Percentiles rank a stretch among this genome's conserved stretches.
Evolutionary conservation across 495 filamentous ascomycete genomes (phyloP).

Genomic region (Penicillium canescens): DNA sequence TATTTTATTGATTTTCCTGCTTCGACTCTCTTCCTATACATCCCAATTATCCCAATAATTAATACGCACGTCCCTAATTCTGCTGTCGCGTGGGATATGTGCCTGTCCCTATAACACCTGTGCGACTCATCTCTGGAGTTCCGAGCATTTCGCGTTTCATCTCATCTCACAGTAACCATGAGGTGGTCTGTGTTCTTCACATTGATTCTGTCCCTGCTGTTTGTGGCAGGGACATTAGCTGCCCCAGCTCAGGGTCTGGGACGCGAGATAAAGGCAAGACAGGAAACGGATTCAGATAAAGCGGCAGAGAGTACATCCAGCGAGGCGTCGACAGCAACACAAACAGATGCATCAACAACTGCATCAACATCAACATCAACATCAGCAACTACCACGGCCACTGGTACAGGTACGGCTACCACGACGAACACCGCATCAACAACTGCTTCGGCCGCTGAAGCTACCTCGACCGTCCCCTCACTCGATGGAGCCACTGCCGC

Average conservation of each 20-base stretch:
- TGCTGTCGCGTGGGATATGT: too few relatives aligned
- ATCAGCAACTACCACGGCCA: conserved; percentile 7
- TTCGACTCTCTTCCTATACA: too few relatives aligned
- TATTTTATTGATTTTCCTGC: too few relatives aligned
- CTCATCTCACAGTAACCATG: conserved; percentile 10
- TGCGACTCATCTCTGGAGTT: background rate
- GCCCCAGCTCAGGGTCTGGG: conserved; percentile 11
- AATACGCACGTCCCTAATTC: too few relatives aligned
- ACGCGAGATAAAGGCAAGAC: background rate
- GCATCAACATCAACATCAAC: conserved; percentile 11
- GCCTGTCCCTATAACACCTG: too few relatives aligned
- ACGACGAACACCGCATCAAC: background rate
- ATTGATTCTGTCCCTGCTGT: conserved; percentile 8
- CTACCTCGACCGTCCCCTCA: conserved; percentile 18
- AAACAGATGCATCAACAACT: conserved; percentile 9
- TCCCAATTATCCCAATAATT: too few relatives aligned
- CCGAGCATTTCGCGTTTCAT: background rate
- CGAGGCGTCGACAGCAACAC: background rate
- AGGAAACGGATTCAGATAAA: conserved; percentile 3
- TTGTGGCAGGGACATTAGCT: conserved; percentile 13
- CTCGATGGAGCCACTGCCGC: conserved; percentile 15
- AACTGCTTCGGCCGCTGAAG: conserved; percentile 15
- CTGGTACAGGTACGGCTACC: background rate
- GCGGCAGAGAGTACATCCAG: conserved; percentile 6
- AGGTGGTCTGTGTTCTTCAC: conserved; percentile 17